Evolutionary conservation across 371 early-diverging fungal species (phyloP).

Genomic region (Mortierella sp.): DNA sequence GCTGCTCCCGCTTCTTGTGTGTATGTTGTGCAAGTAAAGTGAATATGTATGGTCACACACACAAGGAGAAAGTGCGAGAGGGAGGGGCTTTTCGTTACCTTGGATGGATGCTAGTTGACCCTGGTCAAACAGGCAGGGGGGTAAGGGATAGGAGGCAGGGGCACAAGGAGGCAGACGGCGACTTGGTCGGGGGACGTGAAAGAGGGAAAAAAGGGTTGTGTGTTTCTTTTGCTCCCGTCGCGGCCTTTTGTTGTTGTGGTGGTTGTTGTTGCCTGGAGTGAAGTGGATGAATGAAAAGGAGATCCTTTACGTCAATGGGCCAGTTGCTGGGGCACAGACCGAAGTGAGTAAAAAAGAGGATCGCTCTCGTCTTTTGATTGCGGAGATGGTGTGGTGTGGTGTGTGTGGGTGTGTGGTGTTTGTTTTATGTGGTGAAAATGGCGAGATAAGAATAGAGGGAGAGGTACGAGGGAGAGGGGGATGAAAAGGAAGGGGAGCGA

Average conservation of each 20-base stretch:
- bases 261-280: background rate
- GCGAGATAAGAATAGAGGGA: background rate
- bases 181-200: background rate
- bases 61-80: background rate
- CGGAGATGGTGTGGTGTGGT: background rate
- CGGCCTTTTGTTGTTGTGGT: background rate
- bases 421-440: background rate
- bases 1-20: background rate
- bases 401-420: background rate
- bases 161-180: background rate
- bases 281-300: background rate
- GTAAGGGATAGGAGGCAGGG: background rate
- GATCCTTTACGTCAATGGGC: background rate
- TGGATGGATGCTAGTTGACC: background rate
- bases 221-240: background rate
- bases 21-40: background rate
- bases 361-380: background rate
- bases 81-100: background rate
- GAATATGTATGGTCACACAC: background rate
- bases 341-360: background rate
- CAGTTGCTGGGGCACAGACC: background rate
- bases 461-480: background rate
- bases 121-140: slow-evolving; percentile 1
- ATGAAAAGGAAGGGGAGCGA: background rate
- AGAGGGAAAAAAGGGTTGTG: background rate